Evolutionary conservation across 768 basidiomycete species (phyloP).

Genomic region (Paxillus ammoniavirescens): DNA sequence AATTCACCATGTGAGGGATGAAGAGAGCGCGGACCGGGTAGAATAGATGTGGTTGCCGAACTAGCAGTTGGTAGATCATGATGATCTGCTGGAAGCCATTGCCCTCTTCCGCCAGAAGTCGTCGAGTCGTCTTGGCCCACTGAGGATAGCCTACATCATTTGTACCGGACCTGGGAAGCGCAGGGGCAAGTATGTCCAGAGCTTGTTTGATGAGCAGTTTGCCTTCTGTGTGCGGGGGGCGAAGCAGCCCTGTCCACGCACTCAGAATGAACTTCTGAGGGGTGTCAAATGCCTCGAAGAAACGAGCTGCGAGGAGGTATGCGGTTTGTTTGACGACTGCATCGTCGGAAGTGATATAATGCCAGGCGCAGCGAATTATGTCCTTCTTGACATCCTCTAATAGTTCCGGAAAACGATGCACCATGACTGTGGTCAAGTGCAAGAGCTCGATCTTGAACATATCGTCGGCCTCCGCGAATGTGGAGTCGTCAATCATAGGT

Average conservation of each 20-base stretch:
- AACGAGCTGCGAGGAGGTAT: conserved; percentile 85
- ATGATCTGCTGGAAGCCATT: conserved; percentile 65
- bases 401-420: conserved; percentile 80
- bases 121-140: conserved; percentile 88
- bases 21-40: conserved; percentile 92
- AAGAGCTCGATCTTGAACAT: conserved; percentile 88
- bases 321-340: conserved; percentile 90
- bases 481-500: conserved; percentile 57
- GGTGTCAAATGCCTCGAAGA: conserved; percentile 86
- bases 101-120: conserved; percentile 86
- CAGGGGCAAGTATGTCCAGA: conserved; percentile 80
- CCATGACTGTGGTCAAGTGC: conserved; percentile 83
- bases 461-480: conserved; percentile 68
- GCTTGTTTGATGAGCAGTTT: conserved; percentile 80
- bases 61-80: conserved; percentile 87
- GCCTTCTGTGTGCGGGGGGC: conserved; percentile 75
- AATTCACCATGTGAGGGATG: conserved; percentile 90
- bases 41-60: conserved; percentile 88
- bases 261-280: conserved; percentile 89
- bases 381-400: conserved; percentile 84
- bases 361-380: conserved; percentile 92
- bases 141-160: conserved; percentile 59
- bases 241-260: conserved; percentile 88
- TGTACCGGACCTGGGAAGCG: conserved; percentile 63
- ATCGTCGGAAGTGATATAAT: conserved; percentile 82